Evolutionary conservation across 257 asterid species (phyloP).

Genomic region (Anisodus acutangulus): DNA sequence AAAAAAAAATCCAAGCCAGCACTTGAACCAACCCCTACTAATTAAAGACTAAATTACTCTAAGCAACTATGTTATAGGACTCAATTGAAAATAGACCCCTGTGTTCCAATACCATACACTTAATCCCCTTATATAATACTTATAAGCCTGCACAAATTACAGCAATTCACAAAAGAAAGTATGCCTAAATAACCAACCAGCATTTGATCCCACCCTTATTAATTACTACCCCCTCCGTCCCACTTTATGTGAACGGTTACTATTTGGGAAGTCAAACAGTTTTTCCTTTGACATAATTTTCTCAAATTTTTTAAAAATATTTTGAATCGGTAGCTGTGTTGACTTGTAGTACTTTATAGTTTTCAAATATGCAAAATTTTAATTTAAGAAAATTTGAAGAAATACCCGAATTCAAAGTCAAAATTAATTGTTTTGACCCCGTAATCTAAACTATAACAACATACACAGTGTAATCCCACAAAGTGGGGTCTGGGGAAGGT

Average conservation of each 20-base stretch:
- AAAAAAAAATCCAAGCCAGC: neutral
- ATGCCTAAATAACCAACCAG: neutral
- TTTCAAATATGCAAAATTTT: too few relatives aligned
- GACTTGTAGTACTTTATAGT: too few relatives aligned
- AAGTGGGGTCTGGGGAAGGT: too few relatives aligned
- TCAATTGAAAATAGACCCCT: slow-evolving; percentile 3
- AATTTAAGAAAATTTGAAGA: too few relatives aligned
- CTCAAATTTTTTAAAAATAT: too few relatives aligned
- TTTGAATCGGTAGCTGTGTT: too few relatives aligned
- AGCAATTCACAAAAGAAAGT: neutral
- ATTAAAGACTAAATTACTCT: neutral
- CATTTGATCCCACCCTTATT: neutral
- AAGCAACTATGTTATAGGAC: neutral
- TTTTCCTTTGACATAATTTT: too few relatives aligned
- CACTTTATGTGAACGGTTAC: too few relatives aligned
- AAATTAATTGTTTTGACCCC: too few relatives aligned
- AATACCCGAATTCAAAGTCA: too few relatives aligned
- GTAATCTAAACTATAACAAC: neutral
- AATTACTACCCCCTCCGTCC: neutral
- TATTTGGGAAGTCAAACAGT: too few relatives aligned
- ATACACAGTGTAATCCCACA: too few relatives aligned
- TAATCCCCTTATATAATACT: neutral
- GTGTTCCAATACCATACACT: neutral
- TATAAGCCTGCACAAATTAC: neutral
- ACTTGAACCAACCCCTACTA: slow-evolving; percentile 14